phyloP scores from a whole-genome alignment of 2,329 filamentous ascomycete genomes.

The Thelonectria rubi region DNA sequence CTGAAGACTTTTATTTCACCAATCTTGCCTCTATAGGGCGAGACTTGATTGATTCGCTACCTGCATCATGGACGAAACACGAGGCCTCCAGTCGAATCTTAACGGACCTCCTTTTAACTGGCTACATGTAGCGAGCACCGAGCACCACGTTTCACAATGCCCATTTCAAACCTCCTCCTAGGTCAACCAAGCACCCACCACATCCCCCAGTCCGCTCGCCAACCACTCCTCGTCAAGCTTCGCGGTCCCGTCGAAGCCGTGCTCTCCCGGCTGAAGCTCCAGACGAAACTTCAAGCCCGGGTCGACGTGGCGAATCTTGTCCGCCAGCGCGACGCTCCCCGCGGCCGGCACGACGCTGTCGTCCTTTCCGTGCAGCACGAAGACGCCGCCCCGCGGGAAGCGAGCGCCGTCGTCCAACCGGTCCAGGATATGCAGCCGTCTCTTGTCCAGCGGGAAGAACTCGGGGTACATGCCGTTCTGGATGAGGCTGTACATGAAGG shows the following conservation, averaged over 20 bases:
- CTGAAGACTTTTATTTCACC: too few species aligned
- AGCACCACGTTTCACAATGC: background rate
- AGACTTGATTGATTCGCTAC: too few species aligned
- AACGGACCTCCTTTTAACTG: too few species aligned
- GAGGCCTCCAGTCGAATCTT: too few species aligned
- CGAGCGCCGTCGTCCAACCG: slow-evolving; percentile 6
- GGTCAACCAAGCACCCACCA: background rate
- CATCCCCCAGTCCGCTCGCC: background rate
- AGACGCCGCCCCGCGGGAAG: slow-evolving; percentile 12
- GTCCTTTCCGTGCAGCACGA: slow-evolving; percentile 13
- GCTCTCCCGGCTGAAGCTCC: background rate
- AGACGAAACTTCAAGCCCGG: background rate
- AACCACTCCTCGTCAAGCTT: slow-evolving; percentile 12
- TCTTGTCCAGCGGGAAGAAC: background rate
- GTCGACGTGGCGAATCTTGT: background rate
- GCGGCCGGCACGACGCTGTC: slow-evolving; percentile 7
- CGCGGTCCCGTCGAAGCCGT: slow-evolving; percentile 9
- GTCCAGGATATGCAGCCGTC: slow-evolving; percentile 9
- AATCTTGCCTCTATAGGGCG: too few species aligned
- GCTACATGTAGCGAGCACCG: background rate
- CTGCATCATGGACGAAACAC: too few species aligned
- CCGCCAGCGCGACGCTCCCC: background rate
- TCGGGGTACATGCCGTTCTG: slow-evolving; percentile 7
- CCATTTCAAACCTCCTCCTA: background rate
- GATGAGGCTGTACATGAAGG: slow-evolving; percentile 2